Base-by-base conservation (phyloP, 148 eudicot genomes). In the Polygonum maritimum region DNA sequence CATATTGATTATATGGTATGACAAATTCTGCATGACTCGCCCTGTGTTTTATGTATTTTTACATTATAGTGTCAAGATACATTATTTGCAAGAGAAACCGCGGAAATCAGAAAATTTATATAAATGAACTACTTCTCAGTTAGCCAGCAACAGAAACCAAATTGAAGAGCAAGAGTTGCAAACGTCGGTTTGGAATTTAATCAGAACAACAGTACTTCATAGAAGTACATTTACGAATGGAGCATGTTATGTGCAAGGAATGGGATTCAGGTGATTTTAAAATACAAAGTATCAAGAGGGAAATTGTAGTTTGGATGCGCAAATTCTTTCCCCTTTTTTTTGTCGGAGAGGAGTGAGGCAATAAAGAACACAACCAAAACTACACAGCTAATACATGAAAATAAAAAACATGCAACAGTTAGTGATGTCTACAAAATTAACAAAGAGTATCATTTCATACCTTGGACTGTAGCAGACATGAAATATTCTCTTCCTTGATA, bases 21-120 rank as follows among this genome's bases (percentile, higher is more conserved):
- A 93, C 84, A 81, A 91, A 93, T 78, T 93, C 91, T 54, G 94
- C 88, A 81, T 89, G 94, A 78, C 88, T 91, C 48, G 90, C 93
- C 89, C 98, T 91, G 86, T 26, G 6, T 15, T 52, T 3, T 54
- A 54, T 6, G 26, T 54, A 54, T 4, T 54, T 54, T 54, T 54
- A n/a, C 60, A n/a, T 54, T 2, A 14, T 49, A 54, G 5, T 54
- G 60, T 54, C 26, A 2, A 54, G 60, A n/a, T 54, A 54, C 2
- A 10, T 5, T 54, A 10, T n/a, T 26, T 54, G 60, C 60, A 54
- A 54, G 26, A 54, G 9, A 54, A 2, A 54, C 67, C 15, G 2
- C 36, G 26, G 26, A 60, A 60, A 22, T 14, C 19, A 7, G 11
- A 57, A 11, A 11, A 1, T 10, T 60, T 26, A 21, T 10, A 60